Conservation (phyloP, 768 basidiomycete species). For the Suillus spraguei region DNA sequence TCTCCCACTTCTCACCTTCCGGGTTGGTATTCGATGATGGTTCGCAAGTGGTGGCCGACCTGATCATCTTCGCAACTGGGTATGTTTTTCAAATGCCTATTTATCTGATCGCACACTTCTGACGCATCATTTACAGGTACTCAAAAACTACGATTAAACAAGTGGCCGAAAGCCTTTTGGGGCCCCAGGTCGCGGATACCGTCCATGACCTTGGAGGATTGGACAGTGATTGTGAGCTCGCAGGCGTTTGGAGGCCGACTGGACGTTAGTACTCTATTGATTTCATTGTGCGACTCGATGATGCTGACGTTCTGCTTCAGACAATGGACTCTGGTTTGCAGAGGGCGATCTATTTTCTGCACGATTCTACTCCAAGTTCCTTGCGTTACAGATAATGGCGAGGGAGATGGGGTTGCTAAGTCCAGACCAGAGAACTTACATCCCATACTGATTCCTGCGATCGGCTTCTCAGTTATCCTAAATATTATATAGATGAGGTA, state of each 20-base stretch:
- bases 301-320: not conserved
- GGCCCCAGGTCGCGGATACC: not conserved
- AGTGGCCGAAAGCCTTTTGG: slow-evolving; percentile 8
- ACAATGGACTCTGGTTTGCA: slow-evolving; percentile 12
- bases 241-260: slow-evolving; percentile 16
- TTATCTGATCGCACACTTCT: not conserved
- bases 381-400: not conserved
- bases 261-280: slow-evolving; percentile 7
- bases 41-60: slow-evolving; percentile 6
- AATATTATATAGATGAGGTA: not conserved
- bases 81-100: not conserved
- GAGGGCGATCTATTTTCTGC: slow-evolving; percentile 12
- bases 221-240: slow-evolving; percentile 14
- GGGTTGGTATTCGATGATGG: slow-evolving; percentile 11
- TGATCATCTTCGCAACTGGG: slow-evolving; percentile 11
- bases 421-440: not conserved
- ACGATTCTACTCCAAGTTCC: not conserved
- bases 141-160: slow-evolving; percentile 10
- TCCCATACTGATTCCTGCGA: not conserved
- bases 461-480: not conserved
- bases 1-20: slow-evolving; percentile 6
- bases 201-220: slow-evolving; percentile 16
- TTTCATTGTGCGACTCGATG: not conserved
- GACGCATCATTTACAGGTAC: not conserved
- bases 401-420: not conserved